These are phyloP conservation scores for Fusarium nodosum DNA, from an alignment of 2,329 filamentous ascomycete species.

Conservation along the genomic window DNA sequence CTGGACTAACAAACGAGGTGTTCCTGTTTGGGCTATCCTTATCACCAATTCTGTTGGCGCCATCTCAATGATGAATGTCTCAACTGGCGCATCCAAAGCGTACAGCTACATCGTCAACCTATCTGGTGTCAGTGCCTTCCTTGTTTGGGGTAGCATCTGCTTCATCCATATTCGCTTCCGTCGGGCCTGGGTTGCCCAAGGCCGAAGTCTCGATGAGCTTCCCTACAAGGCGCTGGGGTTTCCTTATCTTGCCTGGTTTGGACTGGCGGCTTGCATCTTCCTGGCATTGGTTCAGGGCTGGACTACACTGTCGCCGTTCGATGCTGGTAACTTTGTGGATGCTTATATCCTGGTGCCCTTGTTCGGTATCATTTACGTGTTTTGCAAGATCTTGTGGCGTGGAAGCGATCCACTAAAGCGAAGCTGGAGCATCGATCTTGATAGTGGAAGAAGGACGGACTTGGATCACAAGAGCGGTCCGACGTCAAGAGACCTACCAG, in stretches of 20 bases:
- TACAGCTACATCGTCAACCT: conserved; percentile 80
- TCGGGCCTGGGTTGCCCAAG: conserved; percentile 71
- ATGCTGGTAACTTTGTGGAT: conserved; percentile 71
- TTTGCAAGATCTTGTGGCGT: conserved; percentile 66
- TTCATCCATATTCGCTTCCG: conserved; percentile 81
- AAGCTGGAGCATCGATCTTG: conserved; percentile 67
- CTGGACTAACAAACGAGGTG: conserved; percentile 74
- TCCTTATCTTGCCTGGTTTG: conserved; percentile 72
- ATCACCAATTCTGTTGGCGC: conserved; percentile 79
- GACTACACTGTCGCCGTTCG: conserved; percentile 70
- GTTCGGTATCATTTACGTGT: conserved; percentile 69
- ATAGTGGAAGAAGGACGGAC: conserved; percentile 68
- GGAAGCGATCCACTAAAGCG: conserved; percentile 65
- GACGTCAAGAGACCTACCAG: conserved; percentile 52
- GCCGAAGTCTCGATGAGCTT: conserved; percentile 65
- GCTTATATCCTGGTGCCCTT: conserved; percentile 73
- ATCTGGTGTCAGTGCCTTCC: conserved; percentile 76
- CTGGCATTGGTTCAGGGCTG: conserved; percentile 73
- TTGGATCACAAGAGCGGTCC: conserved; percentile 60
- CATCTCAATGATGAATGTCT: conserved; percentile 81
- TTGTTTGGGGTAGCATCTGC: conserved; percentile 79
- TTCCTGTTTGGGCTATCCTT: conserved; percentile 72
- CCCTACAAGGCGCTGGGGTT: conserved; percentile 69
- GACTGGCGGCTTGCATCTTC: conserved; percentile 69
- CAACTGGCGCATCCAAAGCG: conserved; percentile 73